Evolutionary conservation across 352 stramenopile genomes (phyloP).

Genomic region (Globisporangium echinulatum): DNA sequence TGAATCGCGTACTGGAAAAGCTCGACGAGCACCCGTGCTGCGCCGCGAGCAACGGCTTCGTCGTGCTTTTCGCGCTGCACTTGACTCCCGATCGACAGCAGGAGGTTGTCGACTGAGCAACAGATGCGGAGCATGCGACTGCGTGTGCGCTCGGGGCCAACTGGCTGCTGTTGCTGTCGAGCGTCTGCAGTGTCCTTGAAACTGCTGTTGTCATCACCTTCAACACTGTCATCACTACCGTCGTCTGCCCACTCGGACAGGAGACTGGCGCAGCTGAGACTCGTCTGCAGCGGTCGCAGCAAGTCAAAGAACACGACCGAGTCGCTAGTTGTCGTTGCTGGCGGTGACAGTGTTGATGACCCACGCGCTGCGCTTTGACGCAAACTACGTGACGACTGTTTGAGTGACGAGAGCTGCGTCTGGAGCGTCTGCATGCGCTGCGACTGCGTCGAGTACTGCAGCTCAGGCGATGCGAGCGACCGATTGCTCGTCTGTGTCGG

Average conservation of each 20-base stretch:
- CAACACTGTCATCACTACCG: conserved; percentile 23
- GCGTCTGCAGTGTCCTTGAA: conserved; percentile 15
- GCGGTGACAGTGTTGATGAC: neutral
- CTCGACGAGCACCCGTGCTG: conserved; percentile 34
- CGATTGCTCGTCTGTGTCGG: neutral
- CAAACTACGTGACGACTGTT: conserved; percentile 5
- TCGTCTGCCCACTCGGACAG: conserved; percentile 21
- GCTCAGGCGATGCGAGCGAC: neutral
- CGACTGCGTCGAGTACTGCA: conserved; percentile 31
- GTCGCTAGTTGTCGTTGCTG: conserved; percentile 2
- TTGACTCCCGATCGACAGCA: conserved; percentile 42
- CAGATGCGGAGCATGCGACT: conserved; percentile 60
- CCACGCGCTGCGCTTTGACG: neutral
- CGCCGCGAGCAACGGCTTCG: conserved; percentile 32
- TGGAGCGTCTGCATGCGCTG: conserved; percentile 29
- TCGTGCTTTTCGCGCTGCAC: conserved; percentile 45
- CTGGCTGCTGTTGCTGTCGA: conserved; percentile 3
- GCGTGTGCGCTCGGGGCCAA: conserved; percentile 29
- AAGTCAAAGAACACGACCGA: conserved; percentile 38
- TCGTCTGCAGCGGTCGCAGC: conserved; percentile 46
- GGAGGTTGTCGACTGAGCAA: conserved; percentile 60
- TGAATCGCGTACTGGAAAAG: conserved; percentile 42
- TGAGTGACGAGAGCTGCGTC: conserved; percentile 13
- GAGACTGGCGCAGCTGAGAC: conserved; percentile 34
- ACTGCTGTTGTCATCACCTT: conserved; percentile 11